Conservation (phyloP, 1,139 yeast species). For the Diutina pseudorugosa region DNA sequence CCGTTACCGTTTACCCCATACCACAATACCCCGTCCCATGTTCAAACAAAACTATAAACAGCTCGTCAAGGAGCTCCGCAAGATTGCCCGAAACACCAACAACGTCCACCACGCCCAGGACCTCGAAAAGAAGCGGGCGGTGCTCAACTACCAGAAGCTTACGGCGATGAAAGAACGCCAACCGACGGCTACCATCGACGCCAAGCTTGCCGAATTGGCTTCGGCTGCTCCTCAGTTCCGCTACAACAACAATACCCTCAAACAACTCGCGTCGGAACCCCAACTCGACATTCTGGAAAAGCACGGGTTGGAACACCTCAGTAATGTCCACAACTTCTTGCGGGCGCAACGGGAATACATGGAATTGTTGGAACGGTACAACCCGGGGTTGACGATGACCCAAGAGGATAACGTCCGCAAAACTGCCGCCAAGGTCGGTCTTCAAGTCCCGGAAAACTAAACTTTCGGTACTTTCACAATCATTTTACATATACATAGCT, state of each 20-base stretch:
- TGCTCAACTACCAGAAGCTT: conserved; percentile 42
- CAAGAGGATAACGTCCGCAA: conserved; percentile 67
- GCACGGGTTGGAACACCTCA: conserved; percentile 21
- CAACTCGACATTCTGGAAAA: conserved; percentile 11
- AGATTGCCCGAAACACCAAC: conserved; percentile 30
- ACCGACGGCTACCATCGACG: conserved; percentile 22
- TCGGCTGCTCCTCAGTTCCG: conserved; percentile 6
- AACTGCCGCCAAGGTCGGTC: conserved; percentile 81
- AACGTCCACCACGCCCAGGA: conserved; percentile 33
- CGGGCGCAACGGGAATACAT: conserved; percentile 66
- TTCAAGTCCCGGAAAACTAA: conserved; percentile 15
- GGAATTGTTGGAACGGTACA: conserved; percentile 72
- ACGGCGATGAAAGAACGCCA: conserved; percentile 32
- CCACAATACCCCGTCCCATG: not conserved
- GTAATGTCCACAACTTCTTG: conserved; percentile 43
- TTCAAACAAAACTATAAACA: conserved; percentile 12
- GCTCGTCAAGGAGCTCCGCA: conserved; percentile 32
- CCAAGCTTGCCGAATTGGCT: conserved; percentile 7
- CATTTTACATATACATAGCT: not conserved
- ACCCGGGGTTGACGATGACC: conserved; percentile 69
- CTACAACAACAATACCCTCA: conserved; percentile 15
- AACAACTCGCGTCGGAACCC: conserved; percentile 10
- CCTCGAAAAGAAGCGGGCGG: conserved; percentile 36
- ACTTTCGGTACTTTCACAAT: not conserved
- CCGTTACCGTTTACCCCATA: too few species aligned